Base-by-base conservation (phyloP, 352 stramenopile genomes). In the Pythium sukuiense region DNA sequence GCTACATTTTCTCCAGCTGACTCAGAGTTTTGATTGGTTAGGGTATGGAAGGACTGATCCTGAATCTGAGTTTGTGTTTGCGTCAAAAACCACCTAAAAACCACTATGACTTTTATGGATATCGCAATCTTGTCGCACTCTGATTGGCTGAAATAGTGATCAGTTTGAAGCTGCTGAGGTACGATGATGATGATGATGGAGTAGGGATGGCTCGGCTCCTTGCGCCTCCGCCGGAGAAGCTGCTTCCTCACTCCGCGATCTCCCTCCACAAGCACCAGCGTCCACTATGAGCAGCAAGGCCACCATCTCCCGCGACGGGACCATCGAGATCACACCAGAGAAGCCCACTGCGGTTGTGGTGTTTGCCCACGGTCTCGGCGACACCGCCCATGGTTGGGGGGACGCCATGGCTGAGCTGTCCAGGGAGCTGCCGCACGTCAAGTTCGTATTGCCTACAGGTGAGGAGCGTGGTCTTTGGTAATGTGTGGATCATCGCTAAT, bases 331-430 rank as follows among this genome's bases (percentile, higher is more conserved):
- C 59, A 57, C 61, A 18, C 72, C 72, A 5, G 35, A 63, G 43
- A 61, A 67, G 39, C 72, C 69, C 26, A 69, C 72, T 6, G 72
- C 69, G 6, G 41, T 55, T 20, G 65, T 96, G 12, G 62, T 95
- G 18, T 94, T 95, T 49, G 63, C 89, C 46, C 95, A 99, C 57
- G 96, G 96, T 5, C 73, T 98, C 2, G 96, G 96, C 5, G 96
- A 98, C 74, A 95, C 90, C 6, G 85, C 90, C 5, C 86, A 97
- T 60, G 87, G 88, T 37, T 97, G 87, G 82, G 76, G 77, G 30
- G 90, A 89, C 52, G 71, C 79, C 3, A 90, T 94, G 74, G 56
- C 50, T 3, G 64, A 73, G 65, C 48, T 94, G 24, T 71, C 79
- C 20, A 80, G 86, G 69, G 65, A 70, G 5, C 69, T 92, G 11